Conservation (phyloP, 2,329 filamentous ascomycete species). For the Botrytis medusae region DNA sequence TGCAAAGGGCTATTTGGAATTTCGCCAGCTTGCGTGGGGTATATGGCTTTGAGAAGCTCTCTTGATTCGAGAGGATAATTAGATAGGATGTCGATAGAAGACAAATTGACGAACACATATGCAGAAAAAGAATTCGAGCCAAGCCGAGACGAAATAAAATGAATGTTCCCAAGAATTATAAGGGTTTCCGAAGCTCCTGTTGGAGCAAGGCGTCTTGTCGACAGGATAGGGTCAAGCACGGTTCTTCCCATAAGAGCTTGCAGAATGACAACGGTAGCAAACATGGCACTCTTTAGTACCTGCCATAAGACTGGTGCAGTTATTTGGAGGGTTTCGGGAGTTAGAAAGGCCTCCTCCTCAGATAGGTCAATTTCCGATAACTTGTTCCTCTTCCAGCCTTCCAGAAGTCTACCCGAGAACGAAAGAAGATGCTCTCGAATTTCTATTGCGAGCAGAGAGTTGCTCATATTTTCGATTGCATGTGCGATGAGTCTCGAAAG, state of each 20-base stretch:
- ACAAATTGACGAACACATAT: slow-evolving; percentile 67
- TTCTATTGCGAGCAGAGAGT: slow-evolving; percentile 45
- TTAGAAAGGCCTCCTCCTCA: slow-evolving; percentile 58
- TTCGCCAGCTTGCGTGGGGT: slow-evolving; percentile 44
- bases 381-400: slow-evolving; percentile 68
- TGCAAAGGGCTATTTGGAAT: slow-evolving; percentile 65
- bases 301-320: slow-evolving; percentile 65
- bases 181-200: slow-evolving; percentile 61
- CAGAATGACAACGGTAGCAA: slow-evolving; percentile 62
- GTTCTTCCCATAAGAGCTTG: slow-evolving; percentile 58
- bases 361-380: slow-evolving; percentile 63
- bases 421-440: slow-evolving; percentile 55
- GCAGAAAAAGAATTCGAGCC: slow-evolving; percentile 66
- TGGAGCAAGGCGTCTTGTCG: slow-evolving; percentile 50
- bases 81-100: slow-evolving; percentile 67
- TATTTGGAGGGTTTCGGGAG: slow-evolving; percentile 55
- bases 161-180: slow-evolving; percentile 62
- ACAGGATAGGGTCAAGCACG: slow-evolving; percentile 55
- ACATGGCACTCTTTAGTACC: slow-evolving; percentile 62
- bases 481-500: slow-evolving; percentile 63
- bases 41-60: slow-evolving; percentile 51
- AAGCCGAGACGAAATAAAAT: slow-evolving; percentile 67
- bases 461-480: slow-evolving; percentile 55
- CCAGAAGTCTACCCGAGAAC: slow-evolving; percentile 46
- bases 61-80: slow-evolving; percentile 59